Evolutionary conservation across 1,284 basidiomycete species (phyloP).

Genomic region (Sanguinoderma infundibulare): DNA sequence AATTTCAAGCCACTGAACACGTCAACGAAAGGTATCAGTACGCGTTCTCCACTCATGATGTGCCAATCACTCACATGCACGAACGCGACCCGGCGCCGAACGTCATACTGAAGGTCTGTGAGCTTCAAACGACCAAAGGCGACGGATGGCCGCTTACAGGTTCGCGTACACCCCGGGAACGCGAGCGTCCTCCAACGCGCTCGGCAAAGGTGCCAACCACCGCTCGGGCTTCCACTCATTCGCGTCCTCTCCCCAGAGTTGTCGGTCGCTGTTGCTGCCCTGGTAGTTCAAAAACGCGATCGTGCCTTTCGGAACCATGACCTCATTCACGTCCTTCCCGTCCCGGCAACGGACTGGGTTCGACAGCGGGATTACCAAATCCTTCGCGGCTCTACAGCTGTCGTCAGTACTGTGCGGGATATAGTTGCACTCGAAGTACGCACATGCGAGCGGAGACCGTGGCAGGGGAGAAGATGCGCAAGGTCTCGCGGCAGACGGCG

Average conservation of each 20-base stretch:
- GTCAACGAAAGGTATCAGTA: neutral
- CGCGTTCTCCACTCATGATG: neutral
- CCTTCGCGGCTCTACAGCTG: neutral
- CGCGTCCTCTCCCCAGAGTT: conserved; percentile 4
- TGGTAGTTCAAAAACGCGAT: neutral
- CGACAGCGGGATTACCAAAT: conserved; percentile 1
- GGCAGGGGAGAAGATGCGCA: conserved; percentile 50
- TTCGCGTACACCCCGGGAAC: conserved; percentile 7
- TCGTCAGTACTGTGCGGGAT: neutral
- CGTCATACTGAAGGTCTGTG: neutral
- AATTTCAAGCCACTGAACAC: conserved; percentile 1
- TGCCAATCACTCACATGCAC: neutral
- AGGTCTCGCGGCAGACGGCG: conserved; percentile 36
- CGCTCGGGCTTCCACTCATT: conserved; percentile 6
- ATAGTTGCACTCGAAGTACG: neutral
- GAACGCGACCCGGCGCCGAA: neutral
- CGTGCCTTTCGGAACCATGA: neutral
- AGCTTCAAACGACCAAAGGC: neutral
- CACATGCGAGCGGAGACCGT: neutral
- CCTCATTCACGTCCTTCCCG: neutral
- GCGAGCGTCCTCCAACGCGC: neutral
- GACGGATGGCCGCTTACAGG: neutral
- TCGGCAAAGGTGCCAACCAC: conserved; percentile 1
- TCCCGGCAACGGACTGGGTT: neutral
- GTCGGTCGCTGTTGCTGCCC: neutral